Evolutionary conservation across 768 basidiomycete species (phyloP), one percentile per base, ranked within the genome.

Genomic region (Termitomyces sp.): DNA sequence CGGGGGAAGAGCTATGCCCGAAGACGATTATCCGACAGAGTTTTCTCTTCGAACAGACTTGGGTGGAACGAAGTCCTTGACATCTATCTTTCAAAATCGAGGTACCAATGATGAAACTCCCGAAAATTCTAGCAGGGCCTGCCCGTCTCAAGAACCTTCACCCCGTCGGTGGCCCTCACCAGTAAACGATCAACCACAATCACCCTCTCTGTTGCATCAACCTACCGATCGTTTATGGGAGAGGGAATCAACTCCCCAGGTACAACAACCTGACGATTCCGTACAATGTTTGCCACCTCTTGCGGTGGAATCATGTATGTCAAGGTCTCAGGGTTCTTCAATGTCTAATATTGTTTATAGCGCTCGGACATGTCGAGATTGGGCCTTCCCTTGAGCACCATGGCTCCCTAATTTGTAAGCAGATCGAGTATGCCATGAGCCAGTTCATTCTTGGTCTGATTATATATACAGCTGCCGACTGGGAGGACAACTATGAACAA

Each of bases 401-500:
- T 3, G 11, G 32, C 33, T 48, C 47, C 10, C 35, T 33, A 22
- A 36, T 22, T 3, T 48, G 47, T 49, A 27, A 49, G 35, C 27
- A 23, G 6, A 12, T 25, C 27, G 35, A 25, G 5, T 36, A 35
- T n/a, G 22, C 20, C 7, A 27, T 9, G 16, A 25, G 7, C 18
- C 39, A 11, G 16, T 36, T 4, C 23, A 36, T 25, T 3, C 23
- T 3, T 48, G 25, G 5, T 15, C 16, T 35, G 22, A 48, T 48
- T 3, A n/a, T 48, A n/a, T 16, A 36, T 12, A n/a, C 23, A 49
- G 48, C 35, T 49, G 48, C 3, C 23, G 38, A 49, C n/a, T 49
- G 48, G 48, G 48, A 49, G 11, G 48, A 49, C n/a, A n/a, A 15
- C 33, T 49, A 49, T 18, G 48, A n/a, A 25, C 48, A 49, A 18